Conservation (phyloP, 2,329 filamentous ascomycete genomes). For the Fusarium chuoi region DNA sequence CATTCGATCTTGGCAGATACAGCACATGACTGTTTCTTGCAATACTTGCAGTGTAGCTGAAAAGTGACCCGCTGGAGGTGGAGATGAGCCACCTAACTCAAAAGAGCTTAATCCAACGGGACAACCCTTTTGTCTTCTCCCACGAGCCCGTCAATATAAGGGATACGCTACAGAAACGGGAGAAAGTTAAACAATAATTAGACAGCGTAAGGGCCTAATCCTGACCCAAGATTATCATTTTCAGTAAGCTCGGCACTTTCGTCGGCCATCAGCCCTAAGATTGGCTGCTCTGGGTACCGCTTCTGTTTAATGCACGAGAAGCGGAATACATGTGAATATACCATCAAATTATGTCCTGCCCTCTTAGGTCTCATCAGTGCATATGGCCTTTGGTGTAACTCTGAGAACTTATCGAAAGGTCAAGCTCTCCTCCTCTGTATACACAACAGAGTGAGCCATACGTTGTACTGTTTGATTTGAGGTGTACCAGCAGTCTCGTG, state of each 20-base stretch:
- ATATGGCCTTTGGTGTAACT: not conserved
- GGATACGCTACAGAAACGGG: not conserved
- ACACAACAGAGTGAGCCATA: not conserved
- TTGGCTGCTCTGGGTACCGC: not conserved
- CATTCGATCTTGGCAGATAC: not conserved
- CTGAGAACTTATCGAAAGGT: not conserved
- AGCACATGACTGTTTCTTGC: conserved; percentile 1
- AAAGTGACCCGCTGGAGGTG: not conserved
- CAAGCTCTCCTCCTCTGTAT: not conserved
- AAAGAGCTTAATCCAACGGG: conserved; percentile 24
- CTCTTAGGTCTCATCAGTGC: not conserved
- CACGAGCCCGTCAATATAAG: conserved; percentile 4
- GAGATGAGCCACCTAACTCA: conserved; percentile 5
- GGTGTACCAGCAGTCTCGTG: not conserved
- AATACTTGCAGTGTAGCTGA: conserved; percentile 3
- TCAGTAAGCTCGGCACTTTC: not conserved
- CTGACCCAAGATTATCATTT: too few species aligned
- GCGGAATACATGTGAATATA: not conserved
- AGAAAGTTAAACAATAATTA: not conserved
- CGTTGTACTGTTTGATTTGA: not conserved
- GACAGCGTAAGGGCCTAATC: not conserved
- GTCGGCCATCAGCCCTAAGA: not conserved
- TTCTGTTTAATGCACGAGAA: not conserved
- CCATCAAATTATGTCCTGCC: not conserved
- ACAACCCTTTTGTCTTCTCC: not conserved